A percentile compares a stretch with the other conserved stretches of the same genome.
Evolutionary conservation across 768 basidiomycete genomes (phyloP).

Genomic region (Cystofilobasidium ferigula): DNA sequence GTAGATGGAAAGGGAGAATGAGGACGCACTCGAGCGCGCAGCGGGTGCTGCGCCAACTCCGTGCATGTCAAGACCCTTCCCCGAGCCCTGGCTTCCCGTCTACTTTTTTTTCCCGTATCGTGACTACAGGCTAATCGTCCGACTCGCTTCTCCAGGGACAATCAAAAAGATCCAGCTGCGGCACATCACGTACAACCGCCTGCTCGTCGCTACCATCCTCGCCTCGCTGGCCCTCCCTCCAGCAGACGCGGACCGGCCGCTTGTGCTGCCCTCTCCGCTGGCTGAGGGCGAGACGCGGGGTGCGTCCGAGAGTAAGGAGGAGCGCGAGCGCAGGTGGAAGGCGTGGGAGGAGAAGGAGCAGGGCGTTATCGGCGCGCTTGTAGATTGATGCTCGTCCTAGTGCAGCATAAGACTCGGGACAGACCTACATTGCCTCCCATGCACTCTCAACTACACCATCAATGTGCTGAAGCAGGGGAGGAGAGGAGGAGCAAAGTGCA

Average conservation of each 20-base stretch:
- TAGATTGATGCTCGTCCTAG: constrained; percentile 15
- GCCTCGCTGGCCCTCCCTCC: neutral
- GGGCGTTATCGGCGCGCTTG: constrained; percentile 4
- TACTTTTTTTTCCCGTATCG: too few species aligned
- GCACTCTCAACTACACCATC: too few species aligned
- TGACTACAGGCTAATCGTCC: too few species aligned
- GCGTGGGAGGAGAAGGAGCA: constrained; percentile 19
- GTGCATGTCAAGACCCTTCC: too few species aligned
- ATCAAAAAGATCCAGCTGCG: constrained; percentile 74
- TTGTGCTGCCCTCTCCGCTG: neutral
- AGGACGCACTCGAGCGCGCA: too few species aligned
- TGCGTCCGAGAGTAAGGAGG: neutral
- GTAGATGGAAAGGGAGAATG: too few species aligned
- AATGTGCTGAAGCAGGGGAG: too few species aligned
- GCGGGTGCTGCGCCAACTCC: too few species aligned
- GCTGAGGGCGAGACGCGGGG: neutral
- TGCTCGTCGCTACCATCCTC: constrained; percentile 43
- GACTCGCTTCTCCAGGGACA: constrained; percentile 49
- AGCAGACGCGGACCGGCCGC: neutral
- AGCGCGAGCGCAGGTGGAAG: constrained; percentile 16
- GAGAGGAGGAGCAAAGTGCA: too few species aligned
- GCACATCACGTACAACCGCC: constrained; percentile 61
- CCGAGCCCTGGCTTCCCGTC: too few species aligned
- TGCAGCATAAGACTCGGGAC: too few species aligned
- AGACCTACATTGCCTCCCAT: too few species aligned